phyloP scores from a whole-genome alignment of 2,329 filamentous ascomycete genomes.

The Xylariales sp. region DNA sequence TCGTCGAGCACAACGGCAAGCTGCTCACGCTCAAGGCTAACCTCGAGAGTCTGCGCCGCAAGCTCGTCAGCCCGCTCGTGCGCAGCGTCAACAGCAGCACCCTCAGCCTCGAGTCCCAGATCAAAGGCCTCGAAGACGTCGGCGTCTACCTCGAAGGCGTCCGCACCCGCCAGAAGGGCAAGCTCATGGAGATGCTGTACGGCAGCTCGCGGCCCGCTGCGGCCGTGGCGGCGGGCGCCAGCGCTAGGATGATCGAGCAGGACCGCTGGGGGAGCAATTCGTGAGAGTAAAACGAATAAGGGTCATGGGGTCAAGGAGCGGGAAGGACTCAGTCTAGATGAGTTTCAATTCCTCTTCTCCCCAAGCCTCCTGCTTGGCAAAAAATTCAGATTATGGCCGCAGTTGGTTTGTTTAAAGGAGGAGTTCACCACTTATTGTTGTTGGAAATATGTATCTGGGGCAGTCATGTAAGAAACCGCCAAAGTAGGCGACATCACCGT shows the following conservation, averaged over 20 bases:
- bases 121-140: conserved; percentile 74
- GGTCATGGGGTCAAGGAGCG: too few species aligned
- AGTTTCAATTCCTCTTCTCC: too few species aligned
- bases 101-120: conserved; percentile 78
- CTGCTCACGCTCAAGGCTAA: conserved; percentile 81
- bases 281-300: too few species aligned
- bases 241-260: conserved; percentile 27
- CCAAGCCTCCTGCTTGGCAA: too few species aligned
- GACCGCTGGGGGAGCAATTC: conserved; percentile 6
- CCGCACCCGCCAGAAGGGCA: conserved; percentile 74
- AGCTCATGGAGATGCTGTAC: conserved; percentile 76
- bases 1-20: conserved; percentile 82
- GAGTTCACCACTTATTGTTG: too few species aligned
- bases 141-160: conserved; percentile 73
- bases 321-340: too few species aligned
- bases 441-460: too few species aligned
- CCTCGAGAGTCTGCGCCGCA: conserved; percentile 77
- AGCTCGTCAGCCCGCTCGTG: conserved; percentile 80
- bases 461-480: too few species aligned
- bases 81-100: conserved; percentile 64
- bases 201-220: conserved; percentile 32
- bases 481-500: too few species aligned
- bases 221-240: conserved; percentile 13
- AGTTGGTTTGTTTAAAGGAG: too few species aligned
- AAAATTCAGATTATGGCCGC: too few species aligned